Base-by-base conservation (phyloP, 2,329 filamentous ascomycete genomes). In the Cladophialophora yegresii region DNA sequence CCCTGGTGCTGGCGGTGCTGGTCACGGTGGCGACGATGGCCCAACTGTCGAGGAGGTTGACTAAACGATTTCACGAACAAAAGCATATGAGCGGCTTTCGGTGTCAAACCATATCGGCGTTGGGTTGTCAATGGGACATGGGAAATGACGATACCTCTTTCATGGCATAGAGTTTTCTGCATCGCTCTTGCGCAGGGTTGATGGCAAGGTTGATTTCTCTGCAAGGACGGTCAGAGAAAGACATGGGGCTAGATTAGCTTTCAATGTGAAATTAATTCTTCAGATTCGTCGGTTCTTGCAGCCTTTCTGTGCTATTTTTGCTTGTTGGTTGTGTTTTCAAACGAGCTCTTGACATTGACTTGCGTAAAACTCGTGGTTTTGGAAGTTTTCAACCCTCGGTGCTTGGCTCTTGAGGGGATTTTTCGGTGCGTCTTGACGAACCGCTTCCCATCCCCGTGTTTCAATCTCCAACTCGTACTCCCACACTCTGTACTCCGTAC, bases 21-120 rank as follows among this genome's bases (percentile, higher is more conserved):
- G 76, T 68, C 78, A 78, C 68, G 80, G 80, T 71, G 80, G 79
- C 70, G 84, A 87, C 76, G 86, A 88, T 75, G 84, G 85, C 74
- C 85, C 85, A 67, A 84, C 81, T 68, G 83, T 84, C 66, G 85
- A 87, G 80, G 85, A 87, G 80, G 85, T 87, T 68, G 85, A 88
- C 81, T 87, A 86, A 85, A 75, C 69, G 71, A 30, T 32, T 68
- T 64, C 33, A 36, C 32, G 55, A 61, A 56, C 61, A 68, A 68
- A 68, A 68, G 66, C 64, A 68, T 49, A 49, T 68, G 63, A 68
- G 66, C 66, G 66, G 57, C 55, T 66, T 62, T 58, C 22, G 53
- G 58, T 65, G 63, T 66, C n/a, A 61, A 59, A 66, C 66, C 66
- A 66, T 57, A 67, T 54, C 62, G 66, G 66, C 66, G 66, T 68